Evolutionary conservation across 805 yeast genomes (phyloP).

Genomic region (Zygotorulaspora florentina): DNA sequence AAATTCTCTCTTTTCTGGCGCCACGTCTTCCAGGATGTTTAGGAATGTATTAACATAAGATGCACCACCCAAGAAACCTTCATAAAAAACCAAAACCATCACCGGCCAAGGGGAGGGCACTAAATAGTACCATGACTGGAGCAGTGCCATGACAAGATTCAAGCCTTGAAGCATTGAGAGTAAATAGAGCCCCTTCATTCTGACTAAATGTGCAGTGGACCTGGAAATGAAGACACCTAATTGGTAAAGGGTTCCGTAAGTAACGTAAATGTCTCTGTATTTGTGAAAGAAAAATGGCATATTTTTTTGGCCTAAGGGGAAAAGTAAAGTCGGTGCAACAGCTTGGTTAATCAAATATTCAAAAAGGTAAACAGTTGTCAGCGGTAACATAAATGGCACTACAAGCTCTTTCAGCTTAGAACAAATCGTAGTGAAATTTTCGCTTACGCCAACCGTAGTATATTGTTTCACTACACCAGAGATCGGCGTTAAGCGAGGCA

Average conservation of each 20-base stretch:
- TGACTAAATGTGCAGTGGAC: conserved; percentile 65
- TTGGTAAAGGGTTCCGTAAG: conserved; percentile 86
- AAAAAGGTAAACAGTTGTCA: conserved; percentile 74
- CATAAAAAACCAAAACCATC: conserved; percentile 68
- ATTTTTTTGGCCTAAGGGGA: conserved; percentile 51
- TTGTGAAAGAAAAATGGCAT: conserved; percentile 55
- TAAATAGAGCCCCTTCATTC: conserved; percentile 55
- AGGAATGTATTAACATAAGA: conserved; percentile 86
- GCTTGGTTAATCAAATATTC: conserved; percentile 93
- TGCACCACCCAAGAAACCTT: conserved; percentile 87
- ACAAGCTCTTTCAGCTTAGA: conserved; percentile 42
- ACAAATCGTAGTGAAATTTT: conserved; percentile 30
- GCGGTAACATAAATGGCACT: conserved; percentile 75
- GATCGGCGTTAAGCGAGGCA: conserved; percentile 4
- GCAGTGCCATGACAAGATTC: conserved; percentile 54
- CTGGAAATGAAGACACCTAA: conserved; percentile 89
- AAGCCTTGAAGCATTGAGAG: conserved; percentile 63
- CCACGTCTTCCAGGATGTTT: conserved; percentile 59
- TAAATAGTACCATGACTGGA: conserved; percentile 59
- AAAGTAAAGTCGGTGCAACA: conserved; percentile 79
- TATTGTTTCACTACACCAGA: conserved; percentile 6
- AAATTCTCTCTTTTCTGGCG: conserved; percentile 58
- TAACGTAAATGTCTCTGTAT: conserved; percentile 84
- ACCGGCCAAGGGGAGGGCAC: conserved; percentile 60
- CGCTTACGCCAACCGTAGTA: conserved; percentile 1